A percentile compares a stretch with the other conserved stretches of the same genome.
Conservation (phyloP, 352 stramenopile species). For the Phytophthora hybrid region DNA sequence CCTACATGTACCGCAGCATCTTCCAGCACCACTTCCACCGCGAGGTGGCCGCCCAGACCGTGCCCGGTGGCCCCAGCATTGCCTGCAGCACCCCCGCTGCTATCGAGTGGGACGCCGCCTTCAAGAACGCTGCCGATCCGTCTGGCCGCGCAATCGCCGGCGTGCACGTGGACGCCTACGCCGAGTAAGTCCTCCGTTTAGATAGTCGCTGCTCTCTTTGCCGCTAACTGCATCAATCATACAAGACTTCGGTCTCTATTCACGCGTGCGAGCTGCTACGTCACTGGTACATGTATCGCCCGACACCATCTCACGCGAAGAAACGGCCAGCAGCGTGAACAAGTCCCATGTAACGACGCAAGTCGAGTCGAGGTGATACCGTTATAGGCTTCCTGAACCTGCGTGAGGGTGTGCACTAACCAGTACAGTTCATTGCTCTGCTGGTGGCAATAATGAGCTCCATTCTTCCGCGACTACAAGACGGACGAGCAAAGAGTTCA, state of each 20-base stretch:
- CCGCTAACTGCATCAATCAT: slow-evolving; percentile 25
- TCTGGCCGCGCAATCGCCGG: slow-evolving; percentile 95
- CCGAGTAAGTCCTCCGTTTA: slow-evolving; percentile 35
- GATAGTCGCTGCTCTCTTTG: slow-evolving; percentile 22
- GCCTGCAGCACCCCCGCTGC: slow-evolving; percentile 98
- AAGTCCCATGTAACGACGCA: slow-evolving; percentile 16
- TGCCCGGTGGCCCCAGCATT: slow-evolving; percentile 98
- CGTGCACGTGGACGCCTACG: slow-evolving; percentile 96
- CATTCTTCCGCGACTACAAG: slow-evolving; percentile 30
- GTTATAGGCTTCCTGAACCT: background rate
- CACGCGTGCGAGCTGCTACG: background rate
- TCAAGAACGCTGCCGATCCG: slow-evolving; percentile 95
- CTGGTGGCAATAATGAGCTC: slow-evolving; percentile 16
- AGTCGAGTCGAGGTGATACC: slow-evolving; percentile 6
- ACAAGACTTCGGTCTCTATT: slow-evolving; percentile 15
- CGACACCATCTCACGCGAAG: background rate
- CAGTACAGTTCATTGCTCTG: slow-evolving; percentile 3
- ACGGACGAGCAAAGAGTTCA: slow-evolving; percentile 19
- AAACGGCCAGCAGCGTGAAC: slow-evolving; percentile 13
- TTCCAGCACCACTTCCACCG: slow-evolving; percentile 99
- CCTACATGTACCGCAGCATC: slow-evolving; percentile 96
- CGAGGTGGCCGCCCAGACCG: slow-evolving; percentile 96
- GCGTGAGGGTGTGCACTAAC: background rate
- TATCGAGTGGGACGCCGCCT: slow-evolving; percentile 97
- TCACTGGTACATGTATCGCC: background rate